Evolutionary conservation across 2,329 filamentous ascomycete genomes (phyloP).

Genomic region (Paraphoma sp.): DNA sequence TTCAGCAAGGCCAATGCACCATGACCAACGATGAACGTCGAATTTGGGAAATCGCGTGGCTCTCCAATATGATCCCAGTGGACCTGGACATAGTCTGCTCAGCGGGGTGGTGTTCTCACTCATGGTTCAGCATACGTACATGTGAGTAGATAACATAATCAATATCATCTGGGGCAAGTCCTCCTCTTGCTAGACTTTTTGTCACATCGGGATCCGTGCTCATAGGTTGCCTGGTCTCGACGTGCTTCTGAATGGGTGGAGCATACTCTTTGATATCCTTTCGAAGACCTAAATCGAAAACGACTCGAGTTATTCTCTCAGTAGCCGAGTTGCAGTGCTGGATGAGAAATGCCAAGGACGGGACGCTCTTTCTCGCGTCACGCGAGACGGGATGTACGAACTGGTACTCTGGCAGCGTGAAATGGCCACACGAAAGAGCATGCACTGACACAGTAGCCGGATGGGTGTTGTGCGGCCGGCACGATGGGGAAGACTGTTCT

Average conservation of each 20-base stretch:
- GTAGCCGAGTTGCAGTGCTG: conserved; percentile 52
- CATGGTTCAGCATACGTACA: conserved; percentile 30
- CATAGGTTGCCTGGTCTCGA: conserved; percentile 54
- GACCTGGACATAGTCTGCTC: conserved; percentile 31
- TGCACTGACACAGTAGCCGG: conserved; percentile 44
- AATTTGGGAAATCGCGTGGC: conserved; percentile 45
- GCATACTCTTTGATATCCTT: conserved; percentile 55
- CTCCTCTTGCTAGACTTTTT: conserved; percentile 45
- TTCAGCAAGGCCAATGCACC: conserved; percentile 33
- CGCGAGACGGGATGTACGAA: conserved; percentile 56
- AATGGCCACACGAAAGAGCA: conserved; percentile 46
- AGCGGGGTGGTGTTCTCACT: background rate
- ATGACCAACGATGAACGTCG: conserved; percentile 50
- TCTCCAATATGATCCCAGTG: conserved; percentile 54
- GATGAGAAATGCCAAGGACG: conserved; percentile 62
- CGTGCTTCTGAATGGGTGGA: conserved; percentile 54
- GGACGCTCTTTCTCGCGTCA: conserved; percentile 56
- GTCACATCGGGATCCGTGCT: conserved; percentile 50
- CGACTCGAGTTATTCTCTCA: conserved; percentile 47
- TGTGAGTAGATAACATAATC: conserved; percentile 53
- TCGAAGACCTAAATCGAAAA: conserved; percentile 64
- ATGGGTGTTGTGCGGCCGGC: background rate
- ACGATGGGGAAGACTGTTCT: background rate
- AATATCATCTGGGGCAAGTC: conserved; percentile 46
- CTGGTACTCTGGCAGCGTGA: conserved; percentile 57